These are phyloP conservation scores for Paraphoma chrysanthemicola DNA, from an alignment of 2,329 filamentous ascomycete species.

Conservation along the genomic window DNA sequence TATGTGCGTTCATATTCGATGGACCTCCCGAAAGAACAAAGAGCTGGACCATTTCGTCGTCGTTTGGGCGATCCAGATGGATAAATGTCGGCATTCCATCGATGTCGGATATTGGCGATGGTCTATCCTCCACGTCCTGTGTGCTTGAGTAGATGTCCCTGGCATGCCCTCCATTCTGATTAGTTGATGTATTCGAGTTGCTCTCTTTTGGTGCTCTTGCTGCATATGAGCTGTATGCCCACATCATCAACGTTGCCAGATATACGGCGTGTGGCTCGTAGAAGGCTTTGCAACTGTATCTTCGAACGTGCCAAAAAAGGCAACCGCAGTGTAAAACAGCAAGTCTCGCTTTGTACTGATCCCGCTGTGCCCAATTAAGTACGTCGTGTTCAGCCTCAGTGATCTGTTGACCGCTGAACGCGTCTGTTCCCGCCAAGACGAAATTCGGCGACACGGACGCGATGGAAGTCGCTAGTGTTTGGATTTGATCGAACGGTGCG, in stretches of 20 bases:
- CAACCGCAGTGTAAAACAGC: constrained; percentile 61
- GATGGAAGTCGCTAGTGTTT: constrained; percentile 47
- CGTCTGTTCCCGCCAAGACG: not conserved
- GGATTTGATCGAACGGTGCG: constrained; percentile 56
- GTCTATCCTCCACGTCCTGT: constrained; percentile 18
- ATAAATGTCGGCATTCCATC: constrained; percentile 53
- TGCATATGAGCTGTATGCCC: constrained; percentile 51
- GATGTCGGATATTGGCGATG: not conserved
- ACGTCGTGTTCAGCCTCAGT: constrained; percentile 46
- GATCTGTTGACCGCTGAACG: not conserved
- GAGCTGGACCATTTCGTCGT: constrained; percentile 65
- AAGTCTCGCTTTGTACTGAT: constrained; percentile 62
- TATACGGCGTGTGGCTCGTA: constrained; percentile 56
- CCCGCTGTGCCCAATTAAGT: constrained; percentile 57
- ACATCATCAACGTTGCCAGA: constrained; percentile 55
- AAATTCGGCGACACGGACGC: constrained; percentile 1
- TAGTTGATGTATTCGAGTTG: not conserved
- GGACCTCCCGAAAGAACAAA: constrained; percentile 58
- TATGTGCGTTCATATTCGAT: constrained; percentile 8
- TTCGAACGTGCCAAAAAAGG: constrained; percentile 60
- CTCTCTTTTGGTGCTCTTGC: constrained; percentile 1
- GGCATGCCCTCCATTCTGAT: not conserved
- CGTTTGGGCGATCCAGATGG: constrained; percentile 61
- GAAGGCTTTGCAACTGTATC: constrained; percentile 57
- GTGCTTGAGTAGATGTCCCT: not conserved